phyloP scores from a whole-genome alignment of 2,329 filamentous ascomycete species.

The Trichoderma afroharzianum region DNA sequence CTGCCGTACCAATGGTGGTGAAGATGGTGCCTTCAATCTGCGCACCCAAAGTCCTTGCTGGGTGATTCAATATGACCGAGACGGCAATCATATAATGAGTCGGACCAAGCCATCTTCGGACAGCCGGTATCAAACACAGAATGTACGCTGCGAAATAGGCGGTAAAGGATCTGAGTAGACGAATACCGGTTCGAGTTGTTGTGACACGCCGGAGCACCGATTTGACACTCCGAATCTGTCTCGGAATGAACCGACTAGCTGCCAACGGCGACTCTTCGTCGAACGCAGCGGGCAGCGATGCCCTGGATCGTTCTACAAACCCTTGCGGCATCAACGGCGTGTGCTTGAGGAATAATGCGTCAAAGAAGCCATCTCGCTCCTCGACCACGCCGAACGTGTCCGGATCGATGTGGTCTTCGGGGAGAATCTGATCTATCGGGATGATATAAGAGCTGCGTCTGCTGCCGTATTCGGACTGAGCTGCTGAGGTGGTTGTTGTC shows the following conservation, averaged over 20 bases:
- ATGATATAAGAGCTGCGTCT: constrained; percentile 27
- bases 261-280: constrained; percentile 47
- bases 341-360: constrained; percentile 45
- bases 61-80: constrained; percentile 56
- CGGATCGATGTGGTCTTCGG: constrained; percentile 33
- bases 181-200: constrained; percentile 50
- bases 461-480: constrained; percentile 24
- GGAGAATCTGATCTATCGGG: constrained; percentile 34
- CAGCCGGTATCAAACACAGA: constrained; percentile 49
- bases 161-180: constrained; percentile 50
- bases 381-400: constrained; percentile 44
- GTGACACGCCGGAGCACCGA: constrained; percentile 38
- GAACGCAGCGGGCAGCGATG: constrained; percentile 46
- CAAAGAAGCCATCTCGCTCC: constrained; percentile 46
- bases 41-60: constrained; percentile 52
- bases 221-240: constrained; percentile 44
- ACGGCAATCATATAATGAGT: constrained; percentile 55
- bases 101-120: constrained; percentile 48
- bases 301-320: constrained; percentile 39
- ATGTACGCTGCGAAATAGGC: constrained; percentile 56
- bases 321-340: constrained; percentile 36
- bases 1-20: constrained; percentile 51
- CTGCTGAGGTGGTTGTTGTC: constrained; percentile 16
- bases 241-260: constrained; percentile 43
- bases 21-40: constrained; percentile 54